Evolutionary conservation across 352 stramenopile species (phyloP), one percentile per base, ranked within the genome.

Genomic region (Phytopythium montanum): DNA sequence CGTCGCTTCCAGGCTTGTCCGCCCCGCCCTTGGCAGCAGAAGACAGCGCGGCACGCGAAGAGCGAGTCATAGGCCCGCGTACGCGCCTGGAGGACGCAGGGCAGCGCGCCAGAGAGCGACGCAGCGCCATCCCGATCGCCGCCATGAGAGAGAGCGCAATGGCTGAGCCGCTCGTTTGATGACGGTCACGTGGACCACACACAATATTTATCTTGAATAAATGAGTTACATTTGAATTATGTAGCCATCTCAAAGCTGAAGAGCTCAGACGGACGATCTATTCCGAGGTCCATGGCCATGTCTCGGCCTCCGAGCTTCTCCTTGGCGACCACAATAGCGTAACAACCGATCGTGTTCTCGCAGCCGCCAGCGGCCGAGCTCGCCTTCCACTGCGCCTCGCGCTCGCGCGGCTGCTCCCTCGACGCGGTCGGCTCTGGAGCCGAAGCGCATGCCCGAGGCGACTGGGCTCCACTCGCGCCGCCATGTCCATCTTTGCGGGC

Each of bases 401-500:
- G 33, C 31, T 33, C 33, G 21, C 14, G 33, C 33, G 29, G n/a
- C 50, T 56, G 19, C n/a, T 42, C 49, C 29, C 49, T 54, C 13
- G 16, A n/a, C 29, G 29, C 49, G 10, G 3, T 23, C 45, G 45
- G 45, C 45, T 12, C n/a, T 16, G 51, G 18, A 31, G 51, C 31
- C 51, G 50, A 56, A 19, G 50, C 51, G 33, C 51, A 56, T 56
- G 51, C 33, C n/a, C n/a, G 16, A 10, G 0, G 2, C 33, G 21
- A 13, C 18, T 23, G 51, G 7, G 33, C 33, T 33, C 51, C 14
- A 19, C 29, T 46, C 18, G n/a, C 26, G n/a, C 23, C 29, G 34
- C n/a, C 49, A 90, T 90, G 80, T 87, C 81, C 50, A 92, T 94
- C 65, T 94, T 94, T 63, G 81, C 80, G 16, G 73, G 79, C 57